Evolutionary conservation across 2,329 filamentous ascomycete genomes (phyloP).

Genomic region (Rutstroemia sp.): DNA sequence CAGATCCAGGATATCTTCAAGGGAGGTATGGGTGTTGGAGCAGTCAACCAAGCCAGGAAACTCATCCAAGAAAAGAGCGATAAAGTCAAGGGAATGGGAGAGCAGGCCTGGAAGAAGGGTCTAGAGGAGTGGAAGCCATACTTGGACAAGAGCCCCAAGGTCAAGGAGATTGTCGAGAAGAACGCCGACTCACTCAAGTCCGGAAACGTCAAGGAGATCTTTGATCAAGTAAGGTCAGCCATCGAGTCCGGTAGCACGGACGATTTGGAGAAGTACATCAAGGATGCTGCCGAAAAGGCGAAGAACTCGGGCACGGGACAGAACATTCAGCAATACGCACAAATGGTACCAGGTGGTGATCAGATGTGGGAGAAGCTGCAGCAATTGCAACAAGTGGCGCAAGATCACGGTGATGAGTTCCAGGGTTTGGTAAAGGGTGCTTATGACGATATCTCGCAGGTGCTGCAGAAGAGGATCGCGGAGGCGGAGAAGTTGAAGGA

Average conservation of each 20-base stretch:
- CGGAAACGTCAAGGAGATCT: conserved; percentile 57
- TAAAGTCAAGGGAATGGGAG: conserved; percentile 58
- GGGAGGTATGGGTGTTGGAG: conserved; percentile 48
- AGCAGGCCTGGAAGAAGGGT: conserved; percentile 66
- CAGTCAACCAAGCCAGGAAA: conserved; percentile 48
- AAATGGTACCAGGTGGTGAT: conserved; percentile 55
- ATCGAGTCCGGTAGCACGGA: conserved; percentile 53
- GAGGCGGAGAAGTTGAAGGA: conserved; percentile 52
- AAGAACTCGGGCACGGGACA: conserved; percentile 39
- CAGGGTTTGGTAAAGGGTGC: conserved; percentile 64
- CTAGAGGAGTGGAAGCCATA: conserved; percentile 64
- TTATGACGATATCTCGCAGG: conserved; percentile 55
- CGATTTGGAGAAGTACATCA: conserved; percentile 53
- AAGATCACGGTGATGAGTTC: conserved; percentile 62
- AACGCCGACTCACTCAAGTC: conserved; percentile 62
- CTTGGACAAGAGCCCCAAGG: conserved; percentile 68
- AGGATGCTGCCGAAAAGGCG: conserved; percentile 49
- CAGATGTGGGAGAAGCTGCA: conserved; percentile 60
- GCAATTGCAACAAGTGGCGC: conserved; percentile 55
- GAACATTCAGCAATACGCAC: conserved; percentile 48
- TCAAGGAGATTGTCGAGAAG: conserved; percentile 65
- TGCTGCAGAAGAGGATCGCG: conserved; percentile 52
- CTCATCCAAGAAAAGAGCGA: conserved; percentile 64
- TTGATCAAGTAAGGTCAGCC: conserved; percentile 53
- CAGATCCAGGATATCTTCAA: conserved; percentile 58